Evolutionary conservation across 1,139 yeast species (phyloP).

Genomic region (Waltiozyma sp.): DNA sequence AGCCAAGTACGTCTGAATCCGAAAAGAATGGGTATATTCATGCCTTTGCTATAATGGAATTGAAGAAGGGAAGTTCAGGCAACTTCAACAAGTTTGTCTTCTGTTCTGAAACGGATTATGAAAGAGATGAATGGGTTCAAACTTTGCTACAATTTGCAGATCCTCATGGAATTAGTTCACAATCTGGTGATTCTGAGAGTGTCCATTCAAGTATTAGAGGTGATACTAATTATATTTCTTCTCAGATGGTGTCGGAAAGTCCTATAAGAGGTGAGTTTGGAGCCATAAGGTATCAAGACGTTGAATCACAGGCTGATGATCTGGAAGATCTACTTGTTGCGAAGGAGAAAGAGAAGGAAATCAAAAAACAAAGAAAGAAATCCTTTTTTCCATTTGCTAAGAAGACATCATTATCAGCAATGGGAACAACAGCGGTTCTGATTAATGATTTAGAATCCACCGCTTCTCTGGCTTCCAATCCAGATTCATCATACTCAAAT

Average conservation of each 20-base stretch:
- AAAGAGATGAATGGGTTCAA: conserved; percentile 71
- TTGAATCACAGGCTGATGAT: neutral
- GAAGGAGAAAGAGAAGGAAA: conserved; percentile 24
- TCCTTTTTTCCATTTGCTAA: conserved; percentile 51
- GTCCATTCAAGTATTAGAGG: neutral
- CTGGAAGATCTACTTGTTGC: neutral
- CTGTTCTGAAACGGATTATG: conserved; percentile 75
- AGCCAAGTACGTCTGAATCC: conserved; percentile 38
- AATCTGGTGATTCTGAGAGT: conserved; percentile 1
- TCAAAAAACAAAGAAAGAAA: conserved; percentile 39
- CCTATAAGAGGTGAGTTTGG: neutral
- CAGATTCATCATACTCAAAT: conserved; percentile 9
- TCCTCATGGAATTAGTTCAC: conserved; percentile 1
- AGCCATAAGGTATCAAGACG: neutral
- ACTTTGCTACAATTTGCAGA: conserved; percentile 39
- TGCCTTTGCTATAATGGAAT: conserved; percentile 65
- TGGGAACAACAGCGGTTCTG: neutral
- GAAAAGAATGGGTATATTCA: conserved; percentile 67
- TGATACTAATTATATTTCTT: neutral
- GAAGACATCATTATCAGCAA: conserved; percentile 4
- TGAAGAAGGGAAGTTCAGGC: conserved; percentile 35
- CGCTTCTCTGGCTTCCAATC: neutral
- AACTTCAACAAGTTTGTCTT: conserved; percentile 44
- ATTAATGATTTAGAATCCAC: neutral
- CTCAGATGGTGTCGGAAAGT: neutral